Conservation (phyloP, 2,329 filamentous ascomycete genomes). For the Onygenales sp. region DNA sequence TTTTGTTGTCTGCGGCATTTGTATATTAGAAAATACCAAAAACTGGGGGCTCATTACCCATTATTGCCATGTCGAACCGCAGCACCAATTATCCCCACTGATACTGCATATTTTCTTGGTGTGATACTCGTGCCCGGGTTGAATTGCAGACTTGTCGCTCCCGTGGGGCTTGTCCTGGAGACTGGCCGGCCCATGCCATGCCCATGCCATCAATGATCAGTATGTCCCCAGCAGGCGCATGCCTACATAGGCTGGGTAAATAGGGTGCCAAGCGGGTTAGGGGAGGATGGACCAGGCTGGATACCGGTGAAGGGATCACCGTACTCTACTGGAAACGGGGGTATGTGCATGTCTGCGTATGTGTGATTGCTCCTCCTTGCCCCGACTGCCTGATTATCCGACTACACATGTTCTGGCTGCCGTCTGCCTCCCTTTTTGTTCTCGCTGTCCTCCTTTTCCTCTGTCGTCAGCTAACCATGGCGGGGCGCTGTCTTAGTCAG, state of each 20-base stretch:
- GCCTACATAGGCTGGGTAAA: background rate
- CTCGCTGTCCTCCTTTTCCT: background rate
- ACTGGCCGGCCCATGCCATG: background rate
- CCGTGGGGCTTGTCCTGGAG: too few species aligned
- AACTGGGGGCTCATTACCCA: too few species aligned
- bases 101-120: too few species aligned
- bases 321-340: background rate
- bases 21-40: too few species aligned
- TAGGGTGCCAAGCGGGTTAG: background rate
- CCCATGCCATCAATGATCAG: background rate
- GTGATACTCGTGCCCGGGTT: too few species aligned
- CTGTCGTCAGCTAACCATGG: background rate
- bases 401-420: background rate
- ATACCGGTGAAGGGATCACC: background rate
- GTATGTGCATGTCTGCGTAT: background rate
- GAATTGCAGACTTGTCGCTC: too few species aligned
- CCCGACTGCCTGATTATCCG: background rate
- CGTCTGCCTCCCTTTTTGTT: background rate
- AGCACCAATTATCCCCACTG: too few species aligned
- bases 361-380: background rate
- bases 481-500: too few species aligned
- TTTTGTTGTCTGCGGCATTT: constrained; percentile 1
- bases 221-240: background rate
- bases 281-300: background rate
- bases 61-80: too few species aligned